A percentile compares a stretch with the other conserved stretches of the same genome.
Conservation (phyloP, 371 early-diverging fungal genomes). For the Nosema granulosis region DNA sequence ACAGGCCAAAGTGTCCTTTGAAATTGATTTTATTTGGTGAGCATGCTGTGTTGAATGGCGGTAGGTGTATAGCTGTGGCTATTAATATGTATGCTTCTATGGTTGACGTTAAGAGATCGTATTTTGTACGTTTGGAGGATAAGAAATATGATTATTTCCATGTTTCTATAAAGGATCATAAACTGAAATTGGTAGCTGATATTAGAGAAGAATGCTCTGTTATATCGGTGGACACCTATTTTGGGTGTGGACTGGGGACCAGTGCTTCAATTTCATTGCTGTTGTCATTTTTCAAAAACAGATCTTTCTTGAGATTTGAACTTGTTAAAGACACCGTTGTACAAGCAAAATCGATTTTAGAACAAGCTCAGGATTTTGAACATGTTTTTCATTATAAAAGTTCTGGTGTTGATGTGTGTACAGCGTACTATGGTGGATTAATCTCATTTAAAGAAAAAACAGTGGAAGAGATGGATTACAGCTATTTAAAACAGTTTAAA, state of each 20-base stretch:
- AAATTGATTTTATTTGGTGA: conserved; percentile 56
- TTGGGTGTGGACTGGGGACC: conserved; percentile 48
- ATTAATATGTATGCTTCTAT: conserved; percentile 21
- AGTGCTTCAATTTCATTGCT: conserved; percentile 45
- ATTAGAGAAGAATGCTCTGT: neutral
- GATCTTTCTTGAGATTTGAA: no score
- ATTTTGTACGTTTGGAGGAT: neutral
- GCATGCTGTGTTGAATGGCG: conserved; percentile 41
- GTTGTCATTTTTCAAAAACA: conserved; percentile 9
- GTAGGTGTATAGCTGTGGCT: conserved; percentile 34
- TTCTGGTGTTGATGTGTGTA: conserved; percentile 44
- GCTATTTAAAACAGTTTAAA: conserved; percentile 25
- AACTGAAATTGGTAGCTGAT: neutral
- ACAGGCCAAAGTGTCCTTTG: conserved; percentile 30
- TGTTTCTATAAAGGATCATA: neutral
- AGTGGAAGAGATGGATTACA: conserved; percentile 4
- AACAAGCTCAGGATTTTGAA: conserved; percentile 20
- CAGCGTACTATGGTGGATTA: conserved; percentile 22
- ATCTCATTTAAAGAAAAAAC: conserved; percentile 32
- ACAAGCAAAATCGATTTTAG: neutral
- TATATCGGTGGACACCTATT: neutral
- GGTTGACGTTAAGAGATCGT: neutral
- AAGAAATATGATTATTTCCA: neutral
- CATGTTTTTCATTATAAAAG: conserved; percentile 49
- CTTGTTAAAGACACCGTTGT: neutral